These are phyloP conservation scores for Aspergillus glaucus DNA, from an alignment of 2,329 filamentous ascomycete genomes.

Conservation along the genomic window DNA sequence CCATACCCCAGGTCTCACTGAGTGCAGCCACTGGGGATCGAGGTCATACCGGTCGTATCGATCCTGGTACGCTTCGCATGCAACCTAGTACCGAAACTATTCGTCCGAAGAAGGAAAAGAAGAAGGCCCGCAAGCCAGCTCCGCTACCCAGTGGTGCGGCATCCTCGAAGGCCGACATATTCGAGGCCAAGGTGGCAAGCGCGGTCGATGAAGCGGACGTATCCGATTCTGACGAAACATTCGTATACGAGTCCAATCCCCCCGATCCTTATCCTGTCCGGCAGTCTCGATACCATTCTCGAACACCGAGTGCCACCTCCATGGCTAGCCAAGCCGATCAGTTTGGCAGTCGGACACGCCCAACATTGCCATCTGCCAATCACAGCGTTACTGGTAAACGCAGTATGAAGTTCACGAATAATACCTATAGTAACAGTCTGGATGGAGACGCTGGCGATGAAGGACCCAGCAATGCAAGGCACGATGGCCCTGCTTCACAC, in stretches of 20 bases:
- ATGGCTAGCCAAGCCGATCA: conserved; percentile 47
- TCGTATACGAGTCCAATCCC: conserved; percentile 97
- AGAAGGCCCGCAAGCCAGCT: conserved; percentile 71
- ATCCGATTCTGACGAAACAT: conserved; percentile 95
- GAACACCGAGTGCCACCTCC: conserved; percentile 90
- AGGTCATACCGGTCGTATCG: conserved; percentile 53
- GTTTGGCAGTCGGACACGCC: conserved; percentile 52
- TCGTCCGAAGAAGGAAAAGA: conserved; percentile 87
- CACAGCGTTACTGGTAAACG: conserved; percentile 67
- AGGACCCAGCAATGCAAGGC: conserved; percentile 56
- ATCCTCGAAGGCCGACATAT: conserved; percentile 94
- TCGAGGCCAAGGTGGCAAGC: conserved; percentile 92
- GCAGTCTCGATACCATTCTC: conserved; percentile 78
- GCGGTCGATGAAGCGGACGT: conserved; percentile 94
- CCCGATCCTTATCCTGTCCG: conserved; percentile 50
- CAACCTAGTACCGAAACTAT: conserved; percentile 96
- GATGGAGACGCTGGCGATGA: conserved; percentile 63
- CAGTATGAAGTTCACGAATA: conserved; percentile 93
- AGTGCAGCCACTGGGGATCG: conserved; percentile 55
- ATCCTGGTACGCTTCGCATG: conserved; percentile 67
- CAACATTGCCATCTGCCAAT: conserved; percentile 58
- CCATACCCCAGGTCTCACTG: conserved; percentile 76
- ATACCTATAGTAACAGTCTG: conserved; percentile 58
- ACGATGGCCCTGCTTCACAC: conserved; percentile 48
- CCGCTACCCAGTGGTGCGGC: conserved; percentile 48